Percentiles rank a stretch among this genome's conserved stretches.
These are phyloP conservation scores for Zygoascus sp. DNA, from an alignment of 1,139 yeast species.

Conservation along the genomic window DNA sequence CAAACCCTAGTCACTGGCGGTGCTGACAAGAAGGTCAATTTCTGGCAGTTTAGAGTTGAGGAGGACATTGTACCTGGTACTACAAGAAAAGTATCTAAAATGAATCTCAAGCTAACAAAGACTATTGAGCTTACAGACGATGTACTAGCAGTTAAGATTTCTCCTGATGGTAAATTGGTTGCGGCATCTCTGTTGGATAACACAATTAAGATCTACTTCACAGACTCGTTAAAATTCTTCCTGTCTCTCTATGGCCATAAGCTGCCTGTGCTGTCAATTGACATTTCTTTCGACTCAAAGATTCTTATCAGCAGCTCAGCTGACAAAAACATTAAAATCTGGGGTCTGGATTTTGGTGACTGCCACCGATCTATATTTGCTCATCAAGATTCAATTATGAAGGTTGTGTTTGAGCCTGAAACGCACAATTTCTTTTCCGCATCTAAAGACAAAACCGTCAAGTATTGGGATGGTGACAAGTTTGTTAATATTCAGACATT, in stretches of 20 bases:
- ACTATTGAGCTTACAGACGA: slow-evolving; percentile 85
- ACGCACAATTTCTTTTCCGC: slow-evolving; percentile 86
- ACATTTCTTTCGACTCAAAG: slow-evolving; percentile 83
- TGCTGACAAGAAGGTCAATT: slow-evolving; percentile 82
- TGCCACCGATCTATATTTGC: slow-evolving; percentile 96
- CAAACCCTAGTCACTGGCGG: slow-evolving; percentile 85
- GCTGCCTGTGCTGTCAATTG: slow-evolving; percentile 76
- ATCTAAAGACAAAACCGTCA: slow-evolving; percentile 82
- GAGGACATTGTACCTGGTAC: slow-evolving; percentile 70
- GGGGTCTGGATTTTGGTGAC: slow-evolving; percentile 99
- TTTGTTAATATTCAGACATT: slow-evolving; percentile 89
- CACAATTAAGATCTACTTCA: slow-evolving; percentile 87
- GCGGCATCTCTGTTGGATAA: slow-evolving; percentile 87
- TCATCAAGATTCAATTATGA: slow-evolving; percentile 93
- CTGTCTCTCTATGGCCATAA: slow-evolving; percentile 93
- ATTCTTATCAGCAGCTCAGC: slow-evolving; percentile 89
- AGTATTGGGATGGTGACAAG: slow-evolving; percentile 98
- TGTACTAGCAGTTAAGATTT: slow-evolving; percentile 71
- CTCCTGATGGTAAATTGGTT: slow-evolving; percentile 71
- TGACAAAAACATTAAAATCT: slow-evolving; percentile 91
- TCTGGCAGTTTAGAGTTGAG: slow-evolving; percentile 78
- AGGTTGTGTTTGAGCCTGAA: slow-evolving; percentile 75
- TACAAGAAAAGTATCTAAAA: slow-evolving; percentile 44
- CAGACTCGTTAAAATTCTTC: slow-evolving; percentile 81
- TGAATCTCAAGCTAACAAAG: slow-evolving; percentile 67